These are phyloP conservation scores for Capsicum pubescens DNA, from an alignment of 257 asterid species.

Conservation along the genomic window DNA sequence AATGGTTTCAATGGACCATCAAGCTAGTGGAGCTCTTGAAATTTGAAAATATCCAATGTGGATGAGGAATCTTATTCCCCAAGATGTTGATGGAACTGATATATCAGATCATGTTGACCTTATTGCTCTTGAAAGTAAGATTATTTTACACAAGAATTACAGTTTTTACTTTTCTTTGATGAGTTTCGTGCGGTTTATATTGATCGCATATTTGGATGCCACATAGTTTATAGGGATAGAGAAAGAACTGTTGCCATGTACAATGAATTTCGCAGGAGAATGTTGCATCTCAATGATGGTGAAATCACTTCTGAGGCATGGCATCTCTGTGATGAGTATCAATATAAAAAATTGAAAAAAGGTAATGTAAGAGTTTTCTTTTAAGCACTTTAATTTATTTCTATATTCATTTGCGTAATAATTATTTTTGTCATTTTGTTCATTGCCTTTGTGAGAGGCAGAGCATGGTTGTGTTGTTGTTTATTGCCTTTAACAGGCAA, in stretches of 20 bases:
- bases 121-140: constrained; percentile 60
- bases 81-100: constrained; percentile 53
- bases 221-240: constrained; percentile 62
- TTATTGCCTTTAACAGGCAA: too few relatives aligned
- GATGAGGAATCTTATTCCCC: constrained; percentile 53
- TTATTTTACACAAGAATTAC: neutral
- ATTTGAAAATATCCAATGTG: constrained; percentile 68
- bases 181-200: too few relatives aligned
- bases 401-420: too few relatives aligned
- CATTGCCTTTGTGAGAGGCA: too few relatives aligned
- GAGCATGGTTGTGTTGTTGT: too few relatives aligned
- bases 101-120: constrained; percentile 58
- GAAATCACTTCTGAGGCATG: too few relatives aligned
- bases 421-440: too few relatives aligned
- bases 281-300: constrained; percentile 29
- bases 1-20: constrained; percentile 82
- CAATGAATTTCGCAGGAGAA: constrained; percentile 59
- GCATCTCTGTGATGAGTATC: too few relatives aligned
- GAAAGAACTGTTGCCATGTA: constrained; percentile 68
- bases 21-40: constrained; percentile 67
- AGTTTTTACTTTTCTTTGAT: too few relatives aligned
- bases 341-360: too few relatives aligned
- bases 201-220: constrained; percentile 3
- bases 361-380: too few relatives aligned
- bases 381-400: too few relatives aligned